These are phyloP conservation scores for Pestalotiopsis sp. DNA, from an alignment of 2,329 filamentous ascomycete genomes.

Conservation along the genomic window DNA sequence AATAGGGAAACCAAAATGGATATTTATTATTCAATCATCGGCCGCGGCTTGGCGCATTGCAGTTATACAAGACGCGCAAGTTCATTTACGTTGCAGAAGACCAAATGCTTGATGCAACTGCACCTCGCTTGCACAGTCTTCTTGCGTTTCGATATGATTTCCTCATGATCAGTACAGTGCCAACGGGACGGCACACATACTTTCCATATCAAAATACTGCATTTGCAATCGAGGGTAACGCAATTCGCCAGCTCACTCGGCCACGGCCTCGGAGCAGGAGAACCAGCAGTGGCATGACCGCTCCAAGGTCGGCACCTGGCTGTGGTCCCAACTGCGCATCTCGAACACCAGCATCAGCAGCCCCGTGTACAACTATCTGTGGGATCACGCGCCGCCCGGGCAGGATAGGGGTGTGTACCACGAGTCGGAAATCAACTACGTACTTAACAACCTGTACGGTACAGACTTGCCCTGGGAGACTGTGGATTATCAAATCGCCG, in stretches of 20 bases:
- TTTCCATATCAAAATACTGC: too few species aligned
- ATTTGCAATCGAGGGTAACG: too few species aligned
- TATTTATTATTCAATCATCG: too few species aligned
- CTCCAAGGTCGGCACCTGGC: constrained; percentile 27
- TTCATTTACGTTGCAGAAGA: too few species aligned
- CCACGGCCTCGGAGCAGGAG: constrained; percentile 18
- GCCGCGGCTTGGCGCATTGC: too few species aligned
- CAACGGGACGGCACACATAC: too few species aligned
- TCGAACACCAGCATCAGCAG: constrained; percentile 19
- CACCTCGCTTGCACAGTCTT: too few species aligned
- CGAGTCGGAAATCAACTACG: constrained; percentile 33
- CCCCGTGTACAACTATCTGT: constrained; percentile 32
- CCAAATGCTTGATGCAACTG: too few species aligned
- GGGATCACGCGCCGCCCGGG: constrained; percentile 29
- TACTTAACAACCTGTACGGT: constrained; percentile 31
- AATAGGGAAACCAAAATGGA: too few species aligned
- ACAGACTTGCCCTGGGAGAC: constrained; percentile 25
- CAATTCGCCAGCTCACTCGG: background rate
- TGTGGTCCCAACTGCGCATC: constrained; percentile 17
- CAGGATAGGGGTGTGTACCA: constrained; percentile 29
- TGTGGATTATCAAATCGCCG: constrained; percentile 28
- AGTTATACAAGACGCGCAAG: too few species aligned
- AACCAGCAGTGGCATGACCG: constrained; percentile 28
- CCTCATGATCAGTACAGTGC: too few species aligned
- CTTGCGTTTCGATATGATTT: too few species aligned